Percentiles rank a stretch among this genome's conserved stretches.
These are phyloP conservation scores for Calonectria hongkongensis DNA, from an alignment of 2,329 filamentous ascomycete species.

Conservation along the genomic window DNA sequence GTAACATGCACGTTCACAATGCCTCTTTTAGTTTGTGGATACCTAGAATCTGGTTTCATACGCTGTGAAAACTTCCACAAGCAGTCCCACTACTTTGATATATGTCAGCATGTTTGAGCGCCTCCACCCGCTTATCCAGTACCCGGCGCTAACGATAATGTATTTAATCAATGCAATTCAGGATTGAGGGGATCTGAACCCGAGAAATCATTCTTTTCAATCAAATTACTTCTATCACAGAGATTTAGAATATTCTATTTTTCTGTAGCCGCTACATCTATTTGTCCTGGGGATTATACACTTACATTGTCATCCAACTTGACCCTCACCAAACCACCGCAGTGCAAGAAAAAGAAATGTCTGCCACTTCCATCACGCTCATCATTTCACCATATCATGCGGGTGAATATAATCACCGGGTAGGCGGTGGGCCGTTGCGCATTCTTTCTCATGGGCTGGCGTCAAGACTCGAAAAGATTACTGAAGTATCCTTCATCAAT, in stretches of 20 bases:
- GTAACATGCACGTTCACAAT: no score
- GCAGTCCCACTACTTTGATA: no score
- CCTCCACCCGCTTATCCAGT: background rate
- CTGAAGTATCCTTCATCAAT: conserved; percentile 4
- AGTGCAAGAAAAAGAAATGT: background rate
- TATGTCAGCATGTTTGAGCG: no score
- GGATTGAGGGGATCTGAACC: background rate
- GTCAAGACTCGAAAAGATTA: background rate
- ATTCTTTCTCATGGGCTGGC: background rate
- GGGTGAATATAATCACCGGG: conserved; percentile 12
- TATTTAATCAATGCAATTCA: background rate
- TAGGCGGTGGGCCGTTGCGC: conserved; percentile 5
- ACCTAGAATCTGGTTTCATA: no score
- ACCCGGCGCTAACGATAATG: background rate
- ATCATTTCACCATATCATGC: conserved; percentile 15
- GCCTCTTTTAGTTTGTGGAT: no score
- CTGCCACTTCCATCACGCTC: background rate
- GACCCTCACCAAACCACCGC: background rate
- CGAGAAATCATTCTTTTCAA: background rate
- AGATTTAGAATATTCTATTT: no score
- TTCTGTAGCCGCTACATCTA: background rate
- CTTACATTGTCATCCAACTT: background rate
- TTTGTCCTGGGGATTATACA: background rate
- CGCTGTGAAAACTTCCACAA: no score
- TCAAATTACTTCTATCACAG: background rate